Base-by-base conservation (phyloP, 805 yeast genomes). In the Zygosaccharomyces siamensis region DNA sequence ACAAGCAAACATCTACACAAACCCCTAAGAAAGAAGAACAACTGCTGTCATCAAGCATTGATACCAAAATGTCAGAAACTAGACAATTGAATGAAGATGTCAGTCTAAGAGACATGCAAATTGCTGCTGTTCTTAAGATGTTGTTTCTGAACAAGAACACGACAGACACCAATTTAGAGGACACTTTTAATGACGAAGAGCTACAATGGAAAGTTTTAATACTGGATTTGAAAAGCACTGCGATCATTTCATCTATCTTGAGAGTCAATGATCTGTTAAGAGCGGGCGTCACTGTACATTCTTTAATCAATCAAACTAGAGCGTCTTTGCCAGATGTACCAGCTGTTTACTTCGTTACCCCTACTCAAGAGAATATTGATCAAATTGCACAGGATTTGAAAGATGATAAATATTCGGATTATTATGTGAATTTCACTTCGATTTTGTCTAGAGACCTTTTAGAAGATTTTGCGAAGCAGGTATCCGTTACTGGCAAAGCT, bases 251-350 rank as follows among this genome's bases (percentile, higher is more conserved):
- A 2, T 86, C 96, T 5, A 92, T 93, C n/a, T 70, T 93, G 48
- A 75, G 98, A 50, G 97, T 92, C 52, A 89, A 89, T 59, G 99
- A 95, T 65, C 73, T 93, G 56, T 75, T 93, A 57, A 81, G 84
- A 56, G 86, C 88, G 62, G 99, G 99, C 7, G 83, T 93, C 48
- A 93, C 99, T 0, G 84, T 89, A 60, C 98, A 93, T 63, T 76
- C 92, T 50, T 69, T 86, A 43, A 80, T 92, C 47, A 74, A 74
- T 47, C 75, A 89, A 41, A 79, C 77, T 49, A 75, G 99, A 52
- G 80, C 90, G n/a, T 78, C 92, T 1, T 74, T 93, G 45, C 90
- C 95, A 1, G 99, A 93, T 60, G 98, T 92, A 11, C 97, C 98
- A 0, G 98, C 82, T 3, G 80, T 93, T 40, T 93, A 93, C 69